These are phyloP conservation scores for Galerina sulciceps DNA, from an alignment of 768 basidiomycete genomes.

Conservation along the genomic window DNA sequence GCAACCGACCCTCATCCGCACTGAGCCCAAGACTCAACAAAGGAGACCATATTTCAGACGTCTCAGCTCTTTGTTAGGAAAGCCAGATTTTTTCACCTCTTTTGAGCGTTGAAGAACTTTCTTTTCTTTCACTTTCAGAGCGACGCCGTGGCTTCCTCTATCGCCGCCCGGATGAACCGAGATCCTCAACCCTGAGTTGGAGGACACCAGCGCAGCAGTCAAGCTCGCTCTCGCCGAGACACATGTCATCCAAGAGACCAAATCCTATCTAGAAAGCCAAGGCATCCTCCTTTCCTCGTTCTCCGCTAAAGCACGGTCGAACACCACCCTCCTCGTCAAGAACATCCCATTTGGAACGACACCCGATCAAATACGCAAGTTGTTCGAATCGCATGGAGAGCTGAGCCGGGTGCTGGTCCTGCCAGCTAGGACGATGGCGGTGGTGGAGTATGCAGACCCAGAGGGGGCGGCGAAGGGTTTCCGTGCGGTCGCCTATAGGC, in stretches of 20 bases:
- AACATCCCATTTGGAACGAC: slow-evolving; percentile 95
- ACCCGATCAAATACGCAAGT: slow-evolving; percentile 70
- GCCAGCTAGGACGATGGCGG: slow-evolving; percentile 90
- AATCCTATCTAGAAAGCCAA: too few species aligned
- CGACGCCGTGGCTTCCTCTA: slow-evolving; percentile 90
- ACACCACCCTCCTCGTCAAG: slow-evolving; percentile 90
- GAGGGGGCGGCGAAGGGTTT: slow-evolving; percentile 79
- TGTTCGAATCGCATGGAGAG: slow-evolving; percentile 79
- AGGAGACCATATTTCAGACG: slow-evolving; percentile 72
- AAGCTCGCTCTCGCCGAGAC: slow-evolving; percentile 97
- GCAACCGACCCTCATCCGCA: too few species aligned
- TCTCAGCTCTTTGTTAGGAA: slow-evolving; percentile 99
- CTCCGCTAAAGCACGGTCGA: too few species aligned
- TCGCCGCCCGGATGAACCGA: slow-evolving; percentile 90
- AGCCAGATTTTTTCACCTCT: slow-evolving; percentile 18
- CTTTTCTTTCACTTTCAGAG: slow-evolving; percentile 60
- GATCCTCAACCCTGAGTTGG: slow-evolving; percentile 81
- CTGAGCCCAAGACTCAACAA: slow-evolving; percentile 41
- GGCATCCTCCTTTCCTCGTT: too few species aligned
- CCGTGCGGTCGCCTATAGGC: slow-evolving; percentile 81
- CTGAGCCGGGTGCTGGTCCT: slow-evolving; percentile 79
- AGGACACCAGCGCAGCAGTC: slow-evolving; percentile 82
- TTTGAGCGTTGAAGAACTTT: slow-evolving; percentile 9
- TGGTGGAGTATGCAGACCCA: slow-evolving; percentile 81
- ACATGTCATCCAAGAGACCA: too few species aligned